Conservation (phyloP, 202 grass and related monocot species). For the Eragrostis tef region DNA sequence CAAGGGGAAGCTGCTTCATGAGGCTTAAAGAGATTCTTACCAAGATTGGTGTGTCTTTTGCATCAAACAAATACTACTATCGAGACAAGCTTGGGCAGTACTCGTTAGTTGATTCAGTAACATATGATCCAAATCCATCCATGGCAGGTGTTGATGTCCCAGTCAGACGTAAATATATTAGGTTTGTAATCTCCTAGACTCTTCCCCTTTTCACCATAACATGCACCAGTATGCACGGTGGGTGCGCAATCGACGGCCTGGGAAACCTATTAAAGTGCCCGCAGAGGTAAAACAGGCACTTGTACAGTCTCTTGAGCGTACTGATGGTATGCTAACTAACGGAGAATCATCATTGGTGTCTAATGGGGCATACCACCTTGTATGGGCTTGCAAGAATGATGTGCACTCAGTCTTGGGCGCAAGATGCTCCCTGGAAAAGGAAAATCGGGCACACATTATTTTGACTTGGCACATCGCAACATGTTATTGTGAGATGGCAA, state of each 20-base stretch:
- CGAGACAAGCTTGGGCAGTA: conserved; percentile 41
- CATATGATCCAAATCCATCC: neutral
- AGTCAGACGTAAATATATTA: no score
- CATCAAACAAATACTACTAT: neutral
- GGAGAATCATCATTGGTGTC: conserved; percentile 26
- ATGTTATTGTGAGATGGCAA: conserved; percentile 17
- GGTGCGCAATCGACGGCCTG: neutral
- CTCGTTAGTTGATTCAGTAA: conserved; percentile 14
- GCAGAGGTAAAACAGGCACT: conserved; percentile 26
- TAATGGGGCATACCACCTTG: neutral
- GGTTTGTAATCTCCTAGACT: neutral
- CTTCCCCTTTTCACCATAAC: neutral
- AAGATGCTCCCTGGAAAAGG: neutral
- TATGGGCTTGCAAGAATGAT: conserved; percentile 18
- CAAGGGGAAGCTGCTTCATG: neutral
- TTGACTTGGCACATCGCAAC: conserved; percentile 36
- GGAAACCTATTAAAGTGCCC: neutral
- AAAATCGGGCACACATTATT: neutral
- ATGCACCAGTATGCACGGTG: neutral
- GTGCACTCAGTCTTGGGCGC: neutral
- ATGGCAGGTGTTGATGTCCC: neutral
- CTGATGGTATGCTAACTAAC: neutral
- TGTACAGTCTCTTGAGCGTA: conserved; percentile 12
- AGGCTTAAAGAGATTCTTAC: neutral
- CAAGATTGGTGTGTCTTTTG: neutral